Conservation (phyloP, 345 rosid genomes). For the Cardamine chenopodiifolia region DNA sequence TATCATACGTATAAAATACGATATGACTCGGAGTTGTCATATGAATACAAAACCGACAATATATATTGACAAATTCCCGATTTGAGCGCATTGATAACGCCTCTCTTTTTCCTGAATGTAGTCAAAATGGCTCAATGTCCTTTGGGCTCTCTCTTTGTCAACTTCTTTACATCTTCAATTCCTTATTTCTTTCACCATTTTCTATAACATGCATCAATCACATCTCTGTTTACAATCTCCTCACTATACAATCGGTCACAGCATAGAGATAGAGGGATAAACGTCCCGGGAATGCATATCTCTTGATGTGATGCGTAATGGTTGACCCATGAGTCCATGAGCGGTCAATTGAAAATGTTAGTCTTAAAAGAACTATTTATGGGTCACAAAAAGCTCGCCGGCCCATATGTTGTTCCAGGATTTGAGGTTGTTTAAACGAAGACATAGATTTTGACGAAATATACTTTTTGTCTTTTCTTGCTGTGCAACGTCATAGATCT, state of each 20-base stretch:
- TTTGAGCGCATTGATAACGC: background rate
- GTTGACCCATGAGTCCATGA: constrained; percentile 20
- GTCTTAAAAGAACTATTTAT: background rate
- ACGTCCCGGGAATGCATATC: background rate
- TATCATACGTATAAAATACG: background rate
- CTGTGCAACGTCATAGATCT: constrained; percentile 30
- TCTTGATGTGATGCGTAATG: background rate
- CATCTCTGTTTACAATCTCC: background rate
- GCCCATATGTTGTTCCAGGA: constrained; percentile 26
- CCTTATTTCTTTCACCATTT: background rate
- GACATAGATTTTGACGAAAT: constrained; percentile 37
- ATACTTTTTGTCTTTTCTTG: constrained; percentile 28
- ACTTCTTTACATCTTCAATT: background rate
- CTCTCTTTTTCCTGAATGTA: background rate
- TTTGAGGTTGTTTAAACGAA: background rate
- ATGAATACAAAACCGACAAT: background rate
- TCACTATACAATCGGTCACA: too few relatives aligned
- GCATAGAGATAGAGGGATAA: background rate
- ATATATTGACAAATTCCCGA: background rate
- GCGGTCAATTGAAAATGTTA: background rate
- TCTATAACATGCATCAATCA: background rate
- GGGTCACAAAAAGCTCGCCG: constrained; percentile 29
- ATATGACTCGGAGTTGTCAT: background rate
- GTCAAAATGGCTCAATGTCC: background rate
- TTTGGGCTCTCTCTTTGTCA: background rate